phyloP scores from a whole-genome alignment of 1,139 yeast species.

The Suhomyces chickasaworum region DNA sequence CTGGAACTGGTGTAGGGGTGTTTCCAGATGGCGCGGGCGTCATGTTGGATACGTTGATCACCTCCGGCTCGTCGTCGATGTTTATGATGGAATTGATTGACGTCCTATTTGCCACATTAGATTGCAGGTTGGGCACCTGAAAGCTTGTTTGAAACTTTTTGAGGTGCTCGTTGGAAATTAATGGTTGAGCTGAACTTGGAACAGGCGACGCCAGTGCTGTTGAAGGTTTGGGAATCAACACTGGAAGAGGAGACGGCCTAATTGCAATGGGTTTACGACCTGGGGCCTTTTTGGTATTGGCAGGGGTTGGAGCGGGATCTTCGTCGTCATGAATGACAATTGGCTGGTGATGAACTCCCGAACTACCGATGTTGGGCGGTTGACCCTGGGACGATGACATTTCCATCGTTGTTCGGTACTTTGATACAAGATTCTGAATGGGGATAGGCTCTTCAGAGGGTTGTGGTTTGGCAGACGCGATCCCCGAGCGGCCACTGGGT shows the following conservation, averaged over 20 bases:
- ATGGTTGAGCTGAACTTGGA: background rate
- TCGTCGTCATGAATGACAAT: slow-evolving; percentile 12
- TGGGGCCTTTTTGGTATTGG: slow-evolving; percentile 1
- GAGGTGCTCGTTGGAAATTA: slow-evolving; percentile 26
- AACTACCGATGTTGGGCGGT: background rate
- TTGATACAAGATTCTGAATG: slow-evolving; percentile 17
- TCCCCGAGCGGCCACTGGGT: slow-evolving; percentile 7
- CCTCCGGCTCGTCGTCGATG: slow-evolving; percentile 31
- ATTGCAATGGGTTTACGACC: slow-evolving; percentile 14
- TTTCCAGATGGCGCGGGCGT: background rate
- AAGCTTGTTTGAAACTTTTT: slow-evolving; percentile 38
- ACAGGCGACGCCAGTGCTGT: slow-evolving; percentile 9
- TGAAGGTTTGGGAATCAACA: slow-evolving; percentile 17
- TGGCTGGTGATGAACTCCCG: background rate
- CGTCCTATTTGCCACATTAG: slow-evolving; percentile 26
- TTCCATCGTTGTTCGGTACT: slow-evolving; percentile 19
- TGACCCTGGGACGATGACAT: slow-evolving; percentile 8
- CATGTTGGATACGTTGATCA: slow-evolving; percentile 4
- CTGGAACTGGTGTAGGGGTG: slow-evolving; percentile 1
- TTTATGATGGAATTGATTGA: slow-evolving; percentile 44
- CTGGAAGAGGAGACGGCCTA: slow-evolving; percentile 16
- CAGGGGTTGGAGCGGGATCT: background rate
- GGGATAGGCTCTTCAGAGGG: slow-evolving; percentile 5
- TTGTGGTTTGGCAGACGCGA: slow-evolving; percentile 5
- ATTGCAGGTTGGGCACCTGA: slow-evolving; percentile 10